Conservation (phyloP, 108 stramenopile species). For the Cyclostephanos tholiformis region DNA sequence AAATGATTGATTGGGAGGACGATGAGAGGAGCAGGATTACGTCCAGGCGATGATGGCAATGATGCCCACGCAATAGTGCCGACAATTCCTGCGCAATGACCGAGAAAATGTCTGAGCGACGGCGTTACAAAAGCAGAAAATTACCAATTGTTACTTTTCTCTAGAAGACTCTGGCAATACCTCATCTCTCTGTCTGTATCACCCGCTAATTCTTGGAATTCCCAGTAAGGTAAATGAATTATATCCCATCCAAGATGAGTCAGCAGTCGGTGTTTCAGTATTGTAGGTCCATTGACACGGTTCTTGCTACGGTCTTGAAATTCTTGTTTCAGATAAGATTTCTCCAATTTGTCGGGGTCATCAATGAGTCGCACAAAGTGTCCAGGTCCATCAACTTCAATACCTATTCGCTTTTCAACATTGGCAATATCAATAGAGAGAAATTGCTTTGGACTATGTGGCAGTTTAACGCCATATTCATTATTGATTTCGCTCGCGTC, state of each 20-base stretch:
- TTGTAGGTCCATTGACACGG: constrained; percentile 70
- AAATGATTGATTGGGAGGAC: too few relatives aligned
- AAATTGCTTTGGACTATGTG: constrained; percentile 53
- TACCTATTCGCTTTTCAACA: constrained; percentile 57
- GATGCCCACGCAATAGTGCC: too few relatives aligned
- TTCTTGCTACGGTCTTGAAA: constrained; percentile 47
- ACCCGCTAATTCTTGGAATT: constrained; percentile 60
- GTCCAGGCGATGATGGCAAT: too few relatives aligned
- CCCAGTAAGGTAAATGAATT: constrained; percentile 83
- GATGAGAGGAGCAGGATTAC: too few relatives aligned
- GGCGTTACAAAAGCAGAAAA: neutral
- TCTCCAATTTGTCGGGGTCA: constrained; percentile 10
- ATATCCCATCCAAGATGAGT: constrained; percentile 73
- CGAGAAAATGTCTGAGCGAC: neutral
- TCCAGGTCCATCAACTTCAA: constrained; percentile 88
- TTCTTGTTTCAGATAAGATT: neutral
- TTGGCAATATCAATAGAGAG: constrained; percentile 81
- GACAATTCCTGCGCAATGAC: too few relatives aligned
- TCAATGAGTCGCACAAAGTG: constrained; percentile 79
- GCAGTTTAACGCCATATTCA: constrained; percentile 49
- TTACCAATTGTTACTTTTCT: constrained; percentile 3
- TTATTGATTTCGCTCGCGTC: constrained; percentile 51
- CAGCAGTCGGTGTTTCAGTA: constrained; percentile 69
- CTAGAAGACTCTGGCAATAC: constrained; percentile 55
- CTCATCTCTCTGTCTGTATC: constrained; percentile 49